Base-by-base conservation (phyloP, 2,329 filamentous ascomycete species). In the Alternaria conjuncta region DNA sequence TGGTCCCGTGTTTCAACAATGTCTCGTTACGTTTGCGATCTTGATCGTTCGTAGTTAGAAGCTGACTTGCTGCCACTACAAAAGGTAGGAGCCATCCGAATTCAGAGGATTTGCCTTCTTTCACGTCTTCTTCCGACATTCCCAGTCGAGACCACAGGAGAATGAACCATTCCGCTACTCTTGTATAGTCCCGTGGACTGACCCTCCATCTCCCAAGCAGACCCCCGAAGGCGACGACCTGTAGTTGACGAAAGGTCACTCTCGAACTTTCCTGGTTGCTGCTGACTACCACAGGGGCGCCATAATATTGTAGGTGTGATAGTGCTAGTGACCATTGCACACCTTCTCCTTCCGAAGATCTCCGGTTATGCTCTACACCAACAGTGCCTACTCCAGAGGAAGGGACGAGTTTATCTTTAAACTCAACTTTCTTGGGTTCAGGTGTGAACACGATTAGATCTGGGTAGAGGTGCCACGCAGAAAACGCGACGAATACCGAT, bases 391-490 rank as follows among this genome's bases (percentile, higher is more conserved):
- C 21, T 46, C 12, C 44, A 3, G 13, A 25, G 21, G 11, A 25
- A 15, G 44, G 21, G 20, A 46, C 4, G 11, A 46, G 21, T 9
- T 25, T 25, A 5, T 46, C 44, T 46, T 5, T 46, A 2, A 46
- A 46, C 7, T 15, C 13, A 5, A 46, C 15, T 23, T 25, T 25
- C 15, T 13, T 46, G 6, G 21, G 11, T 36, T 3, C 21, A 20
- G 45, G 15, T 18, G 45, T 53, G 13, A 61, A 47, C 4, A 67
- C 32, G 8, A 49, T 30, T 36, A 71, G 55, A n/a, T 69, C 43
- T 0, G 68, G 68, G 50, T 69, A 71, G 2, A 71, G 49, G 47
- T 71, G 68, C 68, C 66, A 71, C 13, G 68, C 44, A 6, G 64
- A 51, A 13, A 71, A 18, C 6, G 53, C 68, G 2, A 71, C n/a